phyloP scores from a whole-genome alignment of 1,139 yeast genomes.

The Fermentozyma sake region DNA sequence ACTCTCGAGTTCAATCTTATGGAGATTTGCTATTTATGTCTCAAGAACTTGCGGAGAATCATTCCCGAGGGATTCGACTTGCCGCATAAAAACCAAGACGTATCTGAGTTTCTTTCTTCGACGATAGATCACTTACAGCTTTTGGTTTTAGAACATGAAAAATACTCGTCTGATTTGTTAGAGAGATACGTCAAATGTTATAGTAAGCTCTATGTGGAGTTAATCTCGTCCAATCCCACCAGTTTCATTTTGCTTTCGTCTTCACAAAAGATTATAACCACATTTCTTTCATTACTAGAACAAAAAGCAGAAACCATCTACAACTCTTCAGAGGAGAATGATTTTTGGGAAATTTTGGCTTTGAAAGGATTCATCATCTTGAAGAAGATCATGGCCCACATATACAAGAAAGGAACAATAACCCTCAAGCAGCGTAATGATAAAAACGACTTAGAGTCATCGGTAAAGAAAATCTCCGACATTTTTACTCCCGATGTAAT shows the following conservation, averaged over 20 bases:
- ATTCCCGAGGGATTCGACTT: constrained; percentile 74
- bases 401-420: constrained; percentile 63
- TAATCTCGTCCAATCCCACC: constrained; percentile 59
- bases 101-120: constrained; percentile 55
- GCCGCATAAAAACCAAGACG: constrained; percentile 56
- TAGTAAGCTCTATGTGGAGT: constrained; percentile 63
- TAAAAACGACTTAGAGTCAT: constrained; percentile 53
- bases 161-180: constrained; percentile 49
- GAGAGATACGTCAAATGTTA: constrained; percentile 73
- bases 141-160: constrained; percentile 52
- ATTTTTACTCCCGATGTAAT: constrained; percentile 58
- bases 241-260: constrained; percentile 68
- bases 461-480: constrained; percentile 51
- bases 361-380: constrained; percentile 66
- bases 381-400: constrained; percentile 58
- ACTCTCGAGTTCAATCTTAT: constrained; percentile 42
- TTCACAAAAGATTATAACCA: constrained; percentile 54
- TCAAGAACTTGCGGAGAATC: constrained; percentile 70
- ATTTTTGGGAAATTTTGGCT: constrained; percentile 73
- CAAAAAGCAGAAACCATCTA: constrained; percentile 61
- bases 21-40: constrained; percentile 72
- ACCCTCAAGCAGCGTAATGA: constrained; percentile 62
- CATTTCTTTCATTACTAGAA: constrained; percentile 56
- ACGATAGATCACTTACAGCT: constrained; percentile 59
- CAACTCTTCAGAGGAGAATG: constrained; percentile 45